phyloP scores from a whole-genome alignment of 331 rosid genomes.

The Pyrus hybrid region DNA sequence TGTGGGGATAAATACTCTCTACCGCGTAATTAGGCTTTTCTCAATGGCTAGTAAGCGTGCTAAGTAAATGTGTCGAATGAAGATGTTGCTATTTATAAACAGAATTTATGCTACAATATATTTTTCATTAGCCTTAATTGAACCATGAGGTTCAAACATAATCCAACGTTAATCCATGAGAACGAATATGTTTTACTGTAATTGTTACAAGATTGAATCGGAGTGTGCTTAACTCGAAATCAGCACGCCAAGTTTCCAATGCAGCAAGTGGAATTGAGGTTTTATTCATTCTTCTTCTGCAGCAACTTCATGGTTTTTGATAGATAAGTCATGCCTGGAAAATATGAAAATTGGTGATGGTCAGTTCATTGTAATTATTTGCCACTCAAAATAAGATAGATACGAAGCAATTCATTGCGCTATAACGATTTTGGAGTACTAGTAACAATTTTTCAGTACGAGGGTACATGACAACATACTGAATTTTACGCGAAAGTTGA shows the following conservation, averaged over 20 bases:
- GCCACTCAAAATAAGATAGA: not conserved
- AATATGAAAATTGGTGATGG: not conserved
- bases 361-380: not conserved
- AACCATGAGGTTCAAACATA: not conserved
- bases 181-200: not conserved
- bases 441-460: fast-evolving
- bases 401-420: not conserved
- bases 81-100: too few relatives aligned
- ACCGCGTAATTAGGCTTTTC: too few relatives aligned
- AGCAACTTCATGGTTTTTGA: not conserved
- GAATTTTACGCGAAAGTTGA: slow-evolving; percentile 6
- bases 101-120: not conserved
- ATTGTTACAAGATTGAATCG: not conserved
- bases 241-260: not conserved
- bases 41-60: not conserved
- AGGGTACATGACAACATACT: not conserved
- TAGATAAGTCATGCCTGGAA: slow-evolving; percentile 5
- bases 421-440: not conserved
- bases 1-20: too few relatives aligned
- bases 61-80: too few relatives aligned
- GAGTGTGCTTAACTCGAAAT: not conserved
- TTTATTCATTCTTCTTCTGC: not conserved
- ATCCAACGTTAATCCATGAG: not conserved
- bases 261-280: not conserved
- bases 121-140: not conserved